Evolutionary conservation across 2,329 filamentous ascomycete genomes (phyloP), one percentile per base, ranked within the genome.

Genomic region (Fusarium nurragi): DNA sequence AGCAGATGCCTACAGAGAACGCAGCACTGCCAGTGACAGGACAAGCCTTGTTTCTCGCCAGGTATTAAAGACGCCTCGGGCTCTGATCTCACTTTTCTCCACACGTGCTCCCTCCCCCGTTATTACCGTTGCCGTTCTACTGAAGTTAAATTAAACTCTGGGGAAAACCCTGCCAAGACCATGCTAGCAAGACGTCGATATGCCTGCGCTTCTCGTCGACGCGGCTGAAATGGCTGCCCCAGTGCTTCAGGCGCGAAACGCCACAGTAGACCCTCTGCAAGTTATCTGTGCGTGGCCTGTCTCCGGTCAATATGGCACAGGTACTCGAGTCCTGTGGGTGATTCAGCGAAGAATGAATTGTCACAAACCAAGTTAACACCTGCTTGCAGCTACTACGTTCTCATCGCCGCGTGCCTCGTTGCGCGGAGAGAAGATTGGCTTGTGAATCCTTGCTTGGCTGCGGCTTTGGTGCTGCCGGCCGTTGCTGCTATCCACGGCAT

Each of bases 401-500:
- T 90, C 3, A 83, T 90, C 46, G 81, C 84, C 45, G 82, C 86
- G 4, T 90, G 88, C 68, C 81, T 90, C 5, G 74, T 90, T 44
- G 87, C 85, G n/a, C 81, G 86, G 45, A 87, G 86, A 65, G 76
- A 77, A 25, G 83, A 86, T 73, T 90, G 86, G 86, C 78, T 90
- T 5, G 81, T 84, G 49, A 86, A 85, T 65, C 85, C 88, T 12
- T 89, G 86, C 71, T 75, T 90, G 32, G 88, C 87, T 8, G 87
- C 85, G 14, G 88, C 84, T 6, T 77, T 88, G 65, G 77, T 89
- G 32, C 79, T 90, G 39, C 88, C 88, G 0, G 86, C 87, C 11
- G 83, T 90, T 6, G 87, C 88, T 28, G 86, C 88, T 9, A 71
- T 90, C 5, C 88, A 91, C 62, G 85, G 80, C 25, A 85, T 90